phyloP scores from a whole-genome alignment of 2,329 filamentous ascomycete species.

The Alternaria sp. region DNA sequence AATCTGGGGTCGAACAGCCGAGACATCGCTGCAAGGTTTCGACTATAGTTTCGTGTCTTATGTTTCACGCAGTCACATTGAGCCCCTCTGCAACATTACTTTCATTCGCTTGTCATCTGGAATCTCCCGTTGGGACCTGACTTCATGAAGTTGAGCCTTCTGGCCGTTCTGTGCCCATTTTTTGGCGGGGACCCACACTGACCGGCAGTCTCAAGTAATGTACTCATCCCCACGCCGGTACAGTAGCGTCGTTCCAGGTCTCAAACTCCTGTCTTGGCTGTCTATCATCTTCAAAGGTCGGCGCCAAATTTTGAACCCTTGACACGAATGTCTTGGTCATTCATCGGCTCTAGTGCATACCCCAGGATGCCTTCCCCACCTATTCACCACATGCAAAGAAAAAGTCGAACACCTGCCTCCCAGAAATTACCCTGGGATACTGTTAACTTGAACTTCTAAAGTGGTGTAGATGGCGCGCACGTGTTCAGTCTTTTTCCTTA shows the following conservation, averaged over 20 bases:
- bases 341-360: neutral
- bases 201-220: constrained; percentile 12
- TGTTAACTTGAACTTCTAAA: too few species aligned
- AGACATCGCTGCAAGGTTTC: constrained; percentile 5
- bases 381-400: neutral
- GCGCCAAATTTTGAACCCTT: neutral
- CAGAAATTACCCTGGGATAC: too few species aligned
- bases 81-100: neutral
- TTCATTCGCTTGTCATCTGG: neutral
- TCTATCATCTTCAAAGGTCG: neutral
- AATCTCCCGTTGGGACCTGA: neutral
- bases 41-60: constrained; percentile 6
- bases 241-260: constrained; percentile 6
- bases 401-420: too few species aligned
- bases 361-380: neutral
- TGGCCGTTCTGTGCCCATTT: neutral
- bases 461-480: too few species aligned
- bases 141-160: neutral
- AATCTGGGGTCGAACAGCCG: constrained; percentile 18
- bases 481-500: too few species aligned
- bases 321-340: neutral
- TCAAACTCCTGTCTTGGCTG: constrained; percentile 2
- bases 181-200: constrained; percentile 6
- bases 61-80: constrained; percentile 10
- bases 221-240: constrained; percentile 11